These are phyloP conservation scores for Starmerella powellii DNA, from an alignment of 805 yeast genomes.

Conservation along the genomic window DNA sequence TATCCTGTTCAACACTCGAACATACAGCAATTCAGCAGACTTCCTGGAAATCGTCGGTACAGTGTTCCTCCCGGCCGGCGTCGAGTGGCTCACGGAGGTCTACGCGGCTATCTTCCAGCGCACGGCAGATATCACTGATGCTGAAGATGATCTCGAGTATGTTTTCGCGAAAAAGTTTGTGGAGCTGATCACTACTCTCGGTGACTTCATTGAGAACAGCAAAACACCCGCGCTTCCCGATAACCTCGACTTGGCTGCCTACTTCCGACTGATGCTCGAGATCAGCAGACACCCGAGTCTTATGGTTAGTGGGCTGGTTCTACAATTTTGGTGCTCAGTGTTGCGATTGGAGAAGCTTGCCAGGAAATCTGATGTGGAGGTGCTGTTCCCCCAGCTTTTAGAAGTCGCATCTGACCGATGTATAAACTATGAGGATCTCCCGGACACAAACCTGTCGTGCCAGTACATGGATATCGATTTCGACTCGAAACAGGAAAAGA, in stretches of 20 bases:
- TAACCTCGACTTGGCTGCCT: conserved; percentile 51
- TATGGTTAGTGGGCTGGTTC: conserved; percentile 77
- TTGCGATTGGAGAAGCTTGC: conserved; percentile 63
- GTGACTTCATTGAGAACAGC: conserved; percentile 49
- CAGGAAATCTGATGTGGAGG: conserved; percentile 33
- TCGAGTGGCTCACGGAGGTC: conserved; percentile 51
- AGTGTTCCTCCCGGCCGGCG: conserved; percentile 64
- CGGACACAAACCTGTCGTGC: conserved; percentile 51
- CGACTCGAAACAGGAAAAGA: conserved; percentile 71
- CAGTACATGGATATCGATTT: conserved; percentile 72
- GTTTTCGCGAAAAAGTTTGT: conserved; percentile 79
- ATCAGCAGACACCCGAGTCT: conserved; percentile 78
- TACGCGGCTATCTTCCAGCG: conserved; percentile 29
- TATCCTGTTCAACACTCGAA: conserved; percentile 62
- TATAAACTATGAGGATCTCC: conserved; percentile 56
- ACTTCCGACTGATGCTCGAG: conserved; percentile 59
- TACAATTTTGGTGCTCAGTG: conserved; percentile 90
- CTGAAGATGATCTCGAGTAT: conserved; percentile 63
- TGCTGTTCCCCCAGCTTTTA: conserved; percentile 52
- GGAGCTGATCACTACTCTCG: conserved; percentile 79
- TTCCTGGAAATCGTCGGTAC: conserved; percentile 67
- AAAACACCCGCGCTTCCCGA: conserved; percentile 35
- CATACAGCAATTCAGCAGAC: conserved; percentile 53
- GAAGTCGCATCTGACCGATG: conserved; percentile 69
- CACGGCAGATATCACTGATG: conserved; percentile 36